Evolutionary conservation across 495 filamentous ascomycete species (phyloP), one percentile per base, ranked within the genome.

Genomic region (Aspergillus asperescens): DNA sequence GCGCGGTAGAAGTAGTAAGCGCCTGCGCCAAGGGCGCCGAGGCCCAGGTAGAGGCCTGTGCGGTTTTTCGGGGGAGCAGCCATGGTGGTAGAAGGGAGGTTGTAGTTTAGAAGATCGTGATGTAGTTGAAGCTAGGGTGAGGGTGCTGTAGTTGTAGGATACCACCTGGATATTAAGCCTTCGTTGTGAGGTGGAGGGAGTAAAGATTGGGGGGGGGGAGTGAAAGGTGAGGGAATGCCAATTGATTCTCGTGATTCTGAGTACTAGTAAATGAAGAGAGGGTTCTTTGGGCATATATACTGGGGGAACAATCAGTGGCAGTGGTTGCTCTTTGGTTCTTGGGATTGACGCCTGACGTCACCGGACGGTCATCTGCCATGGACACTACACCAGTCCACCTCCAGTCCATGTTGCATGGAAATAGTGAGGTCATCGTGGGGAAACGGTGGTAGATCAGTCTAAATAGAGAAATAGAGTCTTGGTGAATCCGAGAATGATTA

Each of bases 1-100:
- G 92, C 88, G 19, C 72, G 77, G 72, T 96, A 97, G 47, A 97
- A 77, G 76, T 97, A 98, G 79, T 96, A 96, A 13, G 85, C 92
- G 37, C 81, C 76, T 32, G 81, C 81, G 50, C 81, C 85, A 15
- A 78, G 86, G 37, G 78, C 85, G 12, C 75, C 78, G 42, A 82
- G 61, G 54, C 82, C 88, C 34, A 88, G 57, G 58, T 77, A 73
- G 42, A 84, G 58, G 31, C 79, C 77, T 24, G 77, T 58, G 45
- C 76, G 72, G 57, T 77, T 81, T 56, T 77, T 80, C 25, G 32
- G 22, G 32, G 71, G 62, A 29, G 32, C 34, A 22, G 71, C 64
- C 73, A 76, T 76, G 15, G 12, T 73, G 45, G 15, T 52, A 25
- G 38, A 49, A 13, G 22, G 12, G 29, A 10, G 16, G 18, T 43